These are phyloP conservation scores for Thraustochytrium striatum DNA, from an alignment of 352 stramenopile genomes.

Conservation along the genomic window DNA sequence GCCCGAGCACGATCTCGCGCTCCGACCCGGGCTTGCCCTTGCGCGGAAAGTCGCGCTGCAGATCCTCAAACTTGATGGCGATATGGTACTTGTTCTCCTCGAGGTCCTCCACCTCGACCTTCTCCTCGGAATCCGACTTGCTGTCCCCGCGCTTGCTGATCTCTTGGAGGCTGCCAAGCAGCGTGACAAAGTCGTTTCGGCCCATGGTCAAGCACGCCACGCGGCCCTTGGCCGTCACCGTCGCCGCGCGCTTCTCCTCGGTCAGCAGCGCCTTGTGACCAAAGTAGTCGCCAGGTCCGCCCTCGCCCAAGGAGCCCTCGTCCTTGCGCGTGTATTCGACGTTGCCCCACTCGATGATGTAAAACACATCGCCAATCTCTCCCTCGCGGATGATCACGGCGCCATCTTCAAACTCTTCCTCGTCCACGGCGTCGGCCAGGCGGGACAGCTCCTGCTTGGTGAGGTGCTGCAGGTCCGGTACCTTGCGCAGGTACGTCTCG, in stretches of 20 bases:
- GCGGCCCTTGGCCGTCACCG: slow-evolving; percentile 70
- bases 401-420: slow-evolving; percentile 65
- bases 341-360: slow-evolving; percentile 74
- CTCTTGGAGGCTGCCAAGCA: slow-evolving; percentile 80
- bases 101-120: slow-evolving; percentile 59
- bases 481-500: slow-evolving; percentile 39
- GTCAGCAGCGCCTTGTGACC: slow-evolving; percentile 88
- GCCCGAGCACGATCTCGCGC: slow-evolving; percentile 71
- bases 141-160: slow-evolving; percentile 78
- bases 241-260: slow-evolving; percentile 81
- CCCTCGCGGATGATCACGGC: slow-evolving; percentile 75
- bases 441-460: slow-evolving; percentile 32
- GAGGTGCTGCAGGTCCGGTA: slow-evolving; percentile 20
- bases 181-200: slow-evolving; percentile 89
- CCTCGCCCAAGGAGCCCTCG: slow-evolving; percentile 61
- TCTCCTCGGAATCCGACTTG: neutral
- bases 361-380: slow-evolving; percentile 70
- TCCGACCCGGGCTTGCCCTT: slow-evolving; percentile 4
- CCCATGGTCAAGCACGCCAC: slow-evolving; percentile 70
- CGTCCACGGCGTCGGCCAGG: slow-evolving; percentile 59
- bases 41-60: slow-evolving; percentile 76
- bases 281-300: slow-evolving; percentile 79
- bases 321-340: slow-evolving; percentile 53
- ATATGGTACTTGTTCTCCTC: slow-evolving; percentile 54
- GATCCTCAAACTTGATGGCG: slow-evolving; percentile 70